phyloP scores from a whole-genome alignment of 331 rosid genomes.

The Cucumis variabilis region DNA sequence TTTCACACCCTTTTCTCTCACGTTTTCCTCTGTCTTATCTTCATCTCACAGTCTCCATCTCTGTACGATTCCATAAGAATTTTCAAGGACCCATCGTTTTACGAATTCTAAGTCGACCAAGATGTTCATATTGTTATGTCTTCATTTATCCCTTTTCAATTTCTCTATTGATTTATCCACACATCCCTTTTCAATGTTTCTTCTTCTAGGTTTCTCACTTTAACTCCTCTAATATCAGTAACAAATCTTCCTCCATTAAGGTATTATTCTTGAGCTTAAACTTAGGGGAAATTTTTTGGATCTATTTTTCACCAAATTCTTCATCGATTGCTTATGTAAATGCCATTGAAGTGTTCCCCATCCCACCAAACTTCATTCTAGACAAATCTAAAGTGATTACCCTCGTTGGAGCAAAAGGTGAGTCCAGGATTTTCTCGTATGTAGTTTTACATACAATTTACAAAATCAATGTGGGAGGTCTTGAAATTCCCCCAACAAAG shows the following conservation, averaged over 20 bases:
- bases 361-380: conserved; percentile 30
- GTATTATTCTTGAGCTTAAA: conserved; percentile 47
- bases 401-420: background rate
- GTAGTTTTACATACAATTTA: conserved; percentile 39
- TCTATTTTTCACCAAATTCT: conserved; percentile 43
- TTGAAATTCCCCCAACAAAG: background rate
- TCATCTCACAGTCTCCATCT: conserved; percentile 31
- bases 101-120: conserved; percentile 30
- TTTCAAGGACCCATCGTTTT: conserved; percentile 30
- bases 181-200: conserved; percentile 53
- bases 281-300: background rate
- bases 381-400: background rate
- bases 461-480: conserved; percentile 61
- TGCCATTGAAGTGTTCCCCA: conserved; percentile 65
- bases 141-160: conserved; percentile 60
- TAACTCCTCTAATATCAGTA: background rate
- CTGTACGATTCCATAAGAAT: conserved; percentile 50
- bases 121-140: conserved; percentile 59
- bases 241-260: conserved; percentile 31
- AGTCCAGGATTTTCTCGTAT: conserved; percentile 5
- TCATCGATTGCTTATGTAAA: conserved; percentile 62
- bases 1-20: conserved; percentile 4
- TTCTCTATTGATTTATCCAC: conserved; percentile 36
- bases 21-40: conserved; percentile 24
- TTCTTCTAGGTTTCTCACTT: conserved; percentile 35